Percentiles rank a stretch among this genome's conserved stretches.
Evolutionary conservation across 306 rosid species (phyloP).

Genomic region (Lupinus albus): DNA sequence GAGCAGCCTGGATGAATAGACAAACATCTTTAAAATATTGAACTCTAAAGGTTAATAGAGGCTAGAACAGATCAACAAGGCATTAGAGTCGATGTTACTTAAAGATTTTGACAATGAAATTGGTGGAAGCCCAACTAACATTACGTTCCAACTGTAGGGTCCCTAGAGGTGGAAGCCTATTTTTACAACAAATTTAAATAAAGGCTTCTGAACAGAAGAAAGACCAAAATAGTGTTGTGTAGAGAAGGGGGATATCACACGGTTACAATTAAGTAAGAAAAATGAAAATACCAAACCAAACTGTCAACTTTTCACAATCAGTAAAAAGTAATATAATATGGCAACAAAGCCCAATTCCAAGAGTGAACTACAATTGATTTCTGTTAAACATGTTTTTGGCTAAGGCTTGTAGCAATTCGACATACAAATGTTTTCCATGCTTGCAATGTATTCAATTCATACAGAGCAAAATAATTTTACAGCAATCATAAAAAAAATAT

Average conservation of each 20-base stretch:
- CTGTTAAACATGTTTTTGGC: background rate
- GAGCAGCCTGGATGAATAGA: conserved; percentile 51
- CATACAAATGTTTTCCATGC: background rate
- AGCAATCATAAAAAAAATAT: conserved; percentile 7
- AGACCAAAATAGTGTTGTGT: background rate
- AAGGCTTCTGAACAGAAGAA: conserved; percentile 27
- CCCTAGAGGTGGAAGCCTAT: conserved; percentile 25
- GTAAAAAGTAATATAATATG: conserved; percentile 11
- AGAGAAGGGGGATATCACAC: background rate
- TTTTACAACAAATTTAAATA: conserved; percentile 28
- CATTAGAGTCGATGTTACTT: conserved; percentile 32
- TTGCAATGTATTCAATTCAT: conserved; percentile 10
- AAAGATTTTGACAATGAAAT: conserved; percentile 32
- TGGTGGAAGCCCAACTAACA: conserved; percentile 35
- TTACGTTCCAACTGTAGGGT: conserved; percentile 18
- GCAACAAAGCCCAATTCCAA: conserved; percentile 18
- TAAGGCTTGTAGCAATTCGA: background rate
- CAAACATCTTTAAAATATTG: conserved; percentile 42
- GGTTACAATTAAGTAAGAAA: background rate
- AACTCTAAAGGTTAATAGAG: conserved; percentile 40
- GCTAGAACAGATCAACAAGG: conserved; percentile 38
- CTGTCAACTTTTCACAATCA: background rate
- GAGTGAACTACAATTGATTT: background rate
- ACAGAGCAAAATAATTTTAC: background rate
- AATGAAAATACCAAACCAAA: conserved; percentile 13